These are phyloP conservation scores for Neopestalotiopsis sp. DNA, from an alignment of 2,329 filamentous ascomycete genomes.

Conservation along the genomic window DNA sequence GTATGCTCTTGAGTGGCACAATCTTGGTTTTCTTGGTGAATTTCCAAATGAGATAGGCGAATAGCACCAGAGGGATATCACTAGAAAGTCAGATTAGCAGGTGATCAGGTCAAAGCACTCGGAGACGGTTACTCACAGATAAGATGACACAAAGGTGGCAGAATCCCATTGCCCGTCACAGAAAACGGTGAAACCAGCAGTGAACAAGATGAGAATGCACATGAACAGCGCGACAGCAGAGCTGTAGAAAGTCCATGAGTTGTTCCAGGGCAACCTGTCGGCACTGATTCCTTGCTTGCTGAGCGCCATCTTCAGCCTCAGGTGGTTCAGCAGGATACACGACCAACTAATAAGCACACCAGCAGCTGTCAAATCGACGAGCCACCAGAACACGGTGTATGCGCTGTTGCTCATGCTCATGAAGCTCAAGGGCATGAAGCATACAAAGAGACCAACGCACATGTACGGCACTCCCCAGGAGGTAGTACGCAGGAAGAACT, in stretches of 20 bases:
- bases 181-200: constrained; percentile 70
- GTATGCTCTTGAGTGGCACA: constrained; percentile 54
- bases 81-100: constrained; percentile 37
- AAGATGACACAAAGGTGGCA: constrained; percentile 63
- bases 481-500: constrained; percentile 58
- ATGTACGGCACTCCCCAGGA: constrained; percentile 61
- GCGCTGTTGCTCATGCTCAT: constrained; percentile 62
- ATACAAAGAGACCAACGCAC: constrained; percentile 57
- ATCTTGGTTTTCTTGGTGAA: constrained; percentile 65
- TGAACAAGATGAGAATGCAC: constrained; percentile 69
- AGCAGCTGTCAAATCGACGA: constrained; percentile 64
- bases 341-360: constrained; percentile 70
- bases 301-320: constrained; percentile 59
- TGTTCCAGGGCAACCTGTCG: constrained; percentile 63
- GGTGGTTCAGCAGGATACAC: constrained; percentile 63
- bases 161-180: constrained; percentile 63
- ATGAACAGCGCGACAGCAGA: constrained; percentile 66
- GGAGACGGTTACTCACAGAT: constrained; percentile 53
- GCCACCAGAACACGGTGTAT: constrained; percentile 69
- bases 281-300: constrained; percentile 57
- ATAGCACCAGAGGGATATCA: constrained; percentile 63
- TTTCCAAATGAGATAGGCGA: constrained; percentile 68
- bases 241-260: constrained; percentile 64
- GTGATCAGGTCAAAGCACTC: not conserved
- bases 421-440: constrained; percentile 63